Conservation (phyloP, 2,329 filamentous ascomycete genomes). For the Penicillium olsonii region DNA sequence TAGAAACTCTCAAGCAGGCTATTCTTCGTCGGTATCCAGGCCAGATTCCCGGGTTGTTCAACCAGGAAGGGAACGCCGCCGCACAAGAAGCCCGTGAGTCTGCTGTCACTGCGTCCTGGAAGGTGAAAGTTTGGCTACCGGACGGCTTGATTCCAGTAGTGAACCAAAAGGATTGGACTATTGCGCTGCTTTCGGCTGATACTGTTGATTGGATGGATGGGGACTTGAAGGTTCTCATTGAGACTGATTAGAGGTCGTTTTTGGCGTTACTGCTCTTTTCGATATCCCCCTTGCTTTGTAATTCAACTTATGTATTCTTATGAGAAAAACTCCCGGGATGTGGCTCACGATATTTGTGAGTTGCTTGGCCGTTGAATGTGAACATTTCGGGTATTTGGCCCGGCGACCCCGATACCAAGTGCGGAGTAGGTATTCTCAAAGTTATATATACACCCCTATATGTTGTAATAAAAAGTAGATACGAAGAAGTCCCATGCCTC, state of each 20-base stretch:
- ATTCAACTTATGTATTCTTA: not conserved
- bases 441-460: conserved; percentile 5
- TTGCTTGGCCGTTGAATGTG: too few species aligned
- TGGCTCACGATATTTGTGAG: not conserved
- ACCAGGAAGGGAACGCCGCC: conserved; percentile 13
- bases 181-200: conserved; percentile 44
- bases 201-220: conserved; percentile 52
- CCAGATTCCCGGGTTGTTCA: conserved; percentile 29
- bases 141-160: conserved; percentile 42
- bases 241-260: conserved; percentile 26
- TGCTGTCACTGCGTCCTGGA: conserved; percentile 28
- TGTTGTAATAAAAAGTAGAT: not conserved
- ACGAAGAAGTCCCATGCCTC: conserved; percentile 9
- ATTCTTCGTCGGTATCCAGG: conserved; percentile 34
- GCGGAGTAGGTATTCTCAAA: not conserved
- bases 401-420: too few species aligned
- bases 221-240: conserved; percentile 45
- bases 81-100: conserved; percentile 21
- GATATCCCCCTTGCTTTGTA: conserved; percentile 4
- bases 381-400: too few species aligned
- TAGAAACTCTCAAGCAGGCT: conserved; percentile 33
- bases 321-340: too few species aligned
- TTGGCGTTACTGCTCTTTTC: not conserved
- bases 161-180: conserved; percentile 47
- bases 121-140: conserved; percentile 44